These are phyloP conservation scores for Calonectria fujianensis DNA, from an alignment of 2,329 filamentous ascomycete genomes.

Conservation along the genomic window DNA sequence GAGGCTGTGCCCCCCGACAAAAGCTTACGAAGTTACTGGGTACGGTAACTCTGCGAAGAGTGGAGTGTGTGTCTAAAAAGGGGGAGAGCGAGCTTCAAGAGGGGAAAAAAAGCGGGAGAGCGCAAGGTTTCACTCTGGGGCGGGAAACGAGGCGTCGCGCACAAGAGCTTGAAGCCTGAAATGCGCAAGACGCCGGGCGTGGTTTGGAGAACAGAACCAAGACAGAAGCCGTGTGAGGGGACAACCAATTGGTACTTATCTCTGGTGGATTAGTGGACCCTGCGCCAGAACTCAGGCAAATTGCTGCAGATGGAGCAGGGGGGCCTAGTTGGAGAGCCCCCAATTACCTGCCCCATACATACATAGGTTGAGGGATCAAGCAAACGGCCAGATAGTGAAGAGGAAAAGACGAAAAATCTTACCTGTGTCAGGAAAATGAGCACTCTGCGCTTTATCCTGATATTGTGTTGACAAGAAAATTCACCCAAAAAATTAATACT, in stretches of 20 bases:
- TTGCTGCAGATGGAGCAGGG: slow-evolving; percentile 2
- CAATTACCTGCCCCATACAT: too few species aligned
- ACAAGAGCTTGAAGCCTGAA: neutral
- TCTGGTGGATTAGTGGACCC: neutral
- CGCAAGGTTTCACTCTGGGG: neutral
- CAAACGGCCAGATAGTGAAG: too few species aligned
- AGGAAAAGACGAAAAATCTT: too few species aligned
- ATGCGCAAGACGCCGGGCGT: neutral
- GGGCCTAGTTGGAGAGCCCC: neutral
- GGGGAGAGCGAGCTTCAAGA: neutral
- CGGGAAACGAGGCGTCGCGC: neutral
- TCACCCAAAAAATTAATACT: too few species aligned
- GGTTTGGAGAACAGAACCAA: neutral
- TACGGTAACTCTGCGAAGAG: neutral
- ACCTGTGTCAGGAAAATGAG: too few species aligned
- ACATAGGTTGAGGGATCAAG: too few species aligned
- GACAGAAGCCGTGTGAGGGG: neutral
- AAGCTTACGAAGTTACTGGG: slow-evolving; percentile 26
- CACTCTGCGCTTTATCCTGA: too few species aligned
- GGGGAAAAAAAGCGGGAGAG: neutral
- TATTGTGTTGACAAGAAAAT: too few species aligned
- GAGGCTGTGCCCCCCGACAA: slow-evolving; percentile 17
- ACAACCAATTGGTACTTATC: neutral
- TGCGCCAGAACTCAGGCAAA: neutral
- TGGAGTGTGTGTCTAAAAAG: neutral